A percentile compares a stretch with the other conserved stretches of the same genome.
Conservation (phyloP, 2,329 filamentous ascomycete species). For the Ophiosphaerella herpotricha region DNA sequence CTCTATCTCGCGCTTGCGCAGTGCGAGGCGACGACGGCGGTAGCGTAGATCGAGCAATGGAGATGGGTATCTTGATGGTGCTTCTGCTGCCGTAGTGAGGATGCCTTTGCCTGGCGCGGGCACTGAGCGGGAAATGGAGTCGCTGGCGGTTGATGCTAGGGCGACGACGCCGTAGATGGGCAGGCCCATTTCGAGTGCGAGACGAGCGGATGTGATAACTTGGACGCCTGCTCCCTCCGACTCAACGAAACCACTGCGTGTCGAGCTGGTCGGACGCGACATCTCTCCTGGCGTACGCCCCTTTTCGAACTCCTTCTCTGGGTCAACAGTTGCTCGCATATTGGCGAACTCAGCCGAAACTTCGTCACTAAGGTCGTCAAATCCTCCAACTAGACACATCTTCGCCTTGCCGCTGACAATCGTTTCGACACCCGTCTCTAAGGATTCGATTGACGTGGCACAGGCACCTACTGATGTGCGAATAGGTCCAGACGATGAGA, state of each 20-base stretch:
- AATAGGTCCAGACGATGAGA: constrained; percentile 96
- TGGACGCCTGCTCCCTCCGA: constrained; percentile 98
- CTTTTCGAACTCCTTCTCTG: constrained; percentile 92
- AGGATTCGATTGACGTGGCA: constrained; percentile 93
- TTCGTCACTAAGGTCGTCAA: constrained; percentile 99
- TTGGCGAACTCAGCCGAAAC: constrained; percentile 99
- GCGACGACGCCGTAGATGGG: constrained; percentile 95
- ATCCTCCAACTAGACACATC: constrained; percentile 95
- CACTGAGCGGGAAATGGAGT: constrained; percentile 99
- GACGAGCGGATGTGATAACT: constrained; percentile 94
- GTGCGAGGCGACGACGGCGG: constrained; percentile 40
- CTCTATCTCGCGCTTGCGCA: constrained; percentile 83
- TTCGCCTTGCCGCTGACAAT: constrained; percentile 98
- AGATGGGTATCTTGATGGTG: constrained; percentile 51
- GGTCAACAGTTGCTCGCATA: constrained; percentile 99
- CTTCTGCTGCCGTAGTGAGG: constrained; percentile 55
- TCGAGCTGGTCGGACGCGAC: constrained; percentile 96
- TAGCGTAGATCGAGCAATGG: constrained; percentile 97
- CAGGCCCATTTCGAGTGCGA: constrained; percentile 97
- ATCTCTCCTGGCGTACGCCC: constrained; percentile 95
- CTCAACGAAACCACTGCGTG: constrained; percentile 98
- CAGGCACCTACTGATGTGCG: constrained; percentile 98
- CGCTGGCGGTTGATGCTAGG: constrained; percentile 91
- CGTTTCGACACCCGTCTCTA: constrained; percentile 97
- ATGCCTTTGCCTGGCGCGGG: constrained; percentile 95